A percentile compares a stretch with the other conserved stretches of the same genome.
phyloP scores from a whole-genome alignment of 2,329 filamentous ascomycete genomes.

The Tolypocladium paradoxum region DNA sequence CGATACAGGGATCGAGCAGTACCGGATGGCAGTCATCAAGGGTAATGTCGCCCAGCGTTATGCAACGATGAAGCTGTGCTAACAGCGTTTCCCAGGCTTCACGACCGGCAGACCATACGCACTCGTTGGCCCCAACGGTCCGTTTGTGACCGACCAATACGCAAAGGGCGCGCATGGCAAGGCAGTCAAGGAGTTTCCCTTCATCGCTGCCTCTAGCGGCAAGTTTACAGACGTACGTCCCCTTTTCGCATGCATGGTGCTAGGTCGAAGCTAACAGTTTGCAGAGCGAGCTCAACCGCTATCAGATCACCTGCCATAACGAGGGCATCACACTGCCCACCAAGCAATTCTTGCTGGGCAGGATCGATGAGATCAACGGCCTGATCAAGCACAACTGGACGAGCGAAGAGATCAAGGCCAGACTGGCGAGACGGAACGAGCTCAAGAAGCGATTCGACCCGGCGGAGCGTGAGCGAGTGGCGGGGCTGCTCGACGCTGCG shows the following conservation, averaged over 20 bases:
- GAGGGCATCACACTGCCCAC: constrained; percentile 67
- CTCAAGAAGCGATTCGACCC: constrained; percentile 57
- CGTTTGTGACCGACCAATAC: constrained; percentile 79
- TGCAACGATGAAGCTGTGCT: background rate
- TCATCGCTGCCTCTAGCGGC: constrained; percentile 80
- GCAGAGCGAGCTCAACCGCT: constrained; percentile 70
- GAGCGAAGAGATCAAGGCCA: constrained; percentile 69
- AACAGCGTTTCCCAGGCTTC: constrained; percentile 48
- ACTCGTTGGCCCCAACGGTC: constrained; percentile 65
- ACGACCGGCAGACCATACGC: constrained; percentile 72
- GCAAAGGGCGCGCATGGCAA: constrained; percentile 73
- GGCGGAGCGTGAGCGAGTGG: constrained; percentile 56
- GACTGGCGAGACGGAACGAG: constrained; percentile 60
- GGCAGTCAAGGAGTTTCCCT: constrained; percentile 74
- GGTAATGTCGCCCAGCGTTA: constrained; percentile 33
- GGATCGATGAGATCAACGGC: constrained; percentile 70
- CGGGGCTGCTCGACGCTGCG: constrained; percentile 56
- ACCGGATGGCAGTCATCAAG: constrained; percentile 83
- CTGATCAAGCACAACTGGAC: constrained; percentile 75
- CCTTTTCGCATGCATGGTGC: too few species aligned
- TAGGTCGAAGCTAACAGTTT: constrained; percentile 13
- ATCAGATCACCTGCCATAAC: constrained; percentile 60
- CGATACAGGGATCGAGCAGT: constrained; percentile 62
- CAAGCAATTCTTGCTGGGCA: constrained; percentile 55
- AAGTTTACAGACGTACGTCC: constrained; percentile 64